phyloP scores from a whole-genome alignment of 371 early-diverging fungal species.

The Sporodiniella umbellata region DNA sequence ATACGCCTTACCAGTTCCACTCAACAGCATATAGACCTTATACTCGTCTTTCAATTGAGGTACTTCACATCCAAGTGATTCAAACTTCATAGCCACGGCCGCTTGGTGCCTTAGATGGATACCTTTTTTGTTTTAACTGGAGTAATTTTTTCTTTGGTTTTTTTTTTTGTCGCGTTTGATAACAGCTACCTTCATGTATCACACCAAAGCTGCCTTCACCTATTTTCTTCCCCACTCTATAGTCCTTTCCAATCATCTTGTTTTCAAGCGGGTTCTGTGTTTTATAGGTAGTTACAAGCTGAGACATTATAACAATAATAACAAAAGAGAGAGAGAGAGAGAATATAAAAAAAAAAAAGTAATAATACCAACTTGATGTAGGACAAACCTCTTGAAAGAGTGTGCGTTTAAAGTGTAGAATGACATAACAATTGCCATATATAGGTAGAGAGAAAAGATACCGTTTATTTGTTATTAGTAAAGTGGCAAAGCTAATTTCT shows the following conservation, averaged over 20 bases:
- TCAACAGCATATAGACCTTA: conserved; percentile 83
- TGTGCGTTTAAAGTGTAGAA: no score
- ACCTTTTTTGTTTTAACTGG: conserved; percentile 30
- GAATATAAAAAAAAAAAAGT: no score
- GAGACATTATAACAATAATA: no score
- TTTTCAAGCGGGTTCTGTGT: background rate
- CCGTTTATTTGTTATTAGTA: no score
- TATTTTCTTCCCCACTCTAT: background rate
- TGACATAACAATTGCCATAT: no score
- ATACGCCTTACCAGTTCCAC: conserved; percentile 53
- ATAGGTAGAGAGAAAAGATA: no score
- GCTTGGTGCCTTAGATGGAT: conserved; percentile 75
- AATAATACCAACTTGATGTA: no score
- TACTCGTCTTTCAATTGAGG: conserved; percentile 93
- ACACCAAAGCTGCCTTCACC: background rate
- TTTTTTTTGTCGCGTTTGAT: no score
- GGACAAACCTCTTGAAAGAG: no score
- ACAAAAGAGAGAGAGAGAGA: no score
- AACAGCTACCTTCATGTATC: background rate
- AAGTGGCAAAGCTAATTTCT: conserved; percentile 3
- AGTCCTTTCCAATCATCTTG: background rate
- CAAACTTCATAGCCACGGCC: conserved; percentile 91
- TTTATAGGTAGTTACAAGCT: background rate
- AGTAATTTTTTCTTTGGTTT: background rate
- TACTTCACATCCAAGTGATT: conserved; percentile 89